Percentiles rank a stretch among this genome's conserved stretches.
Conservation (phyloP, 1,139 yeast species). For the Kodamaea alishanica region DNA sequence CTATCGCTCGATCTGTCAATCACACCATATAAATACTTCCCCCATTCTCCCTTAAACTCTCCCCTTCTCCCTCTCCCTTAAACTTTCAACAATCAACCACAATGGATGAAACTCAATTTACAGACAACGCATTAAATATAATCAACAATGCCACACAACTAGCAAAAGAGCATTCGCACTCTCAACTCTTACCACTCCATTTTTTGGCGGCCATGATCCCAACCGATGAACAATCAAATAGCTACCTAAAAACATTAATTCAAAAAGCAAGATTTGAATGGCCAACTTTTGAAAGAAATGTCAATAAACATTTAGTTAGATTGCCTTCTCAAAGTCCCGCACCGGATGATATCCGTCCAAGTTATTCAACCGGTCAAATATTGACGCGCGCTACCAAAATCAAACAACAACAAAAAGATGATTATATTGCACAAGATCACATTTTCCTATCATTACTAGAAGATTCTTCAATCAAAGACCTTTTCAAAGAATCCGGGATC, state of each 20-base stretch:
- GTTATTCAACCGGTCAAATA: slow-evolving; percentile 68
- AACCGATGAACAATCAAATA: slow-evolving; percentile 60
- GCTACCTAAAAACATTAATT: slow-evolving; percentile 77
- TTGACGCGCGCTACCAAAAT: slow-evolving; percentile 68
- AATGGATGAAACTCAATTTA: slow-evolving; percentile 72
- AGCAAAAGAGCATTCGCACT: slow-evolving; percentile 80
- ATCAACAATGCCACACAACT: slow-evolving; percentile 75
- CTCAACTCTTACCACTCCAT: slow-evolving; percentile 83
- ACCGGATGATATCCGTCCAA: slow-evolving; percentile 68
- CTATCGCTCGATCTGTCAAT: no score
- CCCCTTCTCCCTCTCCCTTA: background rate
- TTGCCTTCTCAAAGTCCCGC: slow-evolving; percentile 88
- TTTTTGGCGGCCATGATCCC: slow-evolving; percentile 90
- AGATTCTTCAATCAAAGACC: slow-evolving; percentile 62
- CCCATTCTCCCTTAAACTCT: background rate
- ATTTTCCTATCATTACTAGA: slow-evolving; percentile 79
- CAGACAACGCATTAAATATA: slow-evolving; percentile 87
- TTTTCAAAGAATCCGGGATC: slow-evolving; percentile 73
- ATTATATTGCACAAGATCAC: slow-evolving; percentile 92
- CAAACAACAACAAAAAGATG: slow-evolving; percentile 84
- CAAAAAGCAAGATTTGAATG: slow-evolving; percentile 90
- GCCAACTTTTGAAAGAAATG: slow-evolving; percentile 70
- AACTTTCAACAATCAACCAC: slow-evolving; percentile 4
- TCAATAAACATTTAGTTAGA: slow-evolving; percentile 77
- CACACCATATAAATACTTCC: no score